Evolutionary conservation across 371 early-diverging fungal species (phyloP), one percentile per base, ranked within the genome.

Genomic region (Mortierella sp.): DNA sequence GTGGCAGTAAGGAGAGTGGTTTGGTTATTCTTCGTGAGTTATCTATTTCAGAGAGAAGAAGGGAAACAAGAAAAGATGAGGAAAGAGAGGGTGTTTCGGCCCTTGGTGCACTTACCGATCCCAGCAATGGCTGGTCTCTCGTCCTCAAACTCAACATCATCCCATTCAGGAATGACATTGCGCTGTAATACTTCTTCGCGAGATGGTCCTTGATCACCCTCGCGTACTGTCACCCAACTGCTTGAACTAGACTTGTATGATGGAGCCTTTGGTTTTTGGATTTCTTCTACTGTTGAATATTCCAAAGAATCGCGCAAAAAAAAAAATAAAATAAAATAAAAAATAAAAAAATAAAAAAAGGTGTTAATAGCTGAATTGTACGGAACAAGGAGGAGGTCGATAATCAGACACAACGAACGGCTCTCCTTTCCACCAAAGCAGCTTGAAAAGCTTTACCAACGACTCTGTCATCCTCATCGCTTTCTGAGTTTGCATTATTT

Each of bases 161-260:
- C 82, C 80, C 80, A 79, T 51, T 79, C 80, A 16, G 80, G 80
- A 6, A 79, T 60, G 43, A 66, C 60, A 30, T 79, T 79, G 9
- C 80, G 51, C 45, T 75, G 64, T 30, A 71, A 61, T 1, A 70
- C 50, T 16, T 72, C 60, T n/a, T 68, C 69, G 16, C 68, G 66
- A 12, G 62, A 46, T 9, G 68, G 74, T n/a, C 70, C 60, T 37
- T 46, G 64, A 14, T 79, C 74, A n/a, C 85, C 87, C 69, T 83
- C 84, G 29, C 84, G 81, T 25, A 89, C 72, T 1, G 83, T 85
- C 25, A 82, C 75, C 88, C 88, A 88, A 63, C 70, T 81, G 56
- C 77, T 82, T 26, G 81, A 64, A 30, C 50, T 80, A 16, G 84
- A 84, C 28, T 72, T 80, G 58, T 83, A 86, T 0, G 19, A 19